phyloP scores from a whole-genome alignment of 352 stramenopile species.

The Phytophthora brassicae region DNA sequence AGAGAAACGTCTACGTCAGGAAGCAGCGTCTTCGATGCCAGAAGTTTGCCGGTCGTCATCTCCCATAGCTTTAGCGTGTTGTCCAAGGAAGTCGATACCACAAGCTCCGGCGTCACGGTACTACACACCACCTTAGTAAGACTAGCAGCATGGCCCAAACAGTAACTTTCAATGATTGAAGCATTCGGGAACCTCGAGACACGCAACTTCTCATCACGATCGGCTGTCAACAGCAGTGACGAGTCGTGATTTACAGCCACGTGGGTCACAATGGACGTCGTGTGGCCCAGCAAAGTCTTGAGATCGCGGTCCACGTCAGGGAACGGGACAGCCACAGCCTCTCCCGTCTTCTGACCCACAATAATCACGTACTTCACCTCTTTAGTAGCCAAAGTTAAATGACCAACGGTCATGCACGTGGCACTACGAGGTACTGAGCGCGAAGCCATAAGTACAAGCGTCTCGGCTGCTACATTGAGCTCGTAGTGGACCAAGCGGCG shows the following conservation, averaged over 20 bases:
- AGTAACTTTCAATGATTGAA: conserved; percentile 81
- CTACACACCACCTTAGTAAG: conserved; percentile 63
- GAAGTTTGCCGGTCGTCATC: conserved; percentile 45
- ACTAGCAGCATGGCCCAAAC: conserved; percentile 71
- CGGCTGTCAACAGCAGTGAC: conserved; percentile 66
- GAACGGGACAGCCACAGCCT: conserved; percentile 79
- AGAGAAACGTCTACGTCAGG: conserved; percentile 28
- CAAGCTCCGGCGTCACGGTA: conserved; percentile 44
- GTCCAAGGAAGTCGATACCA: conserved; percentile 77
- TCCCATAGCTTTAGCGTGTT: conserved; percentile 84
- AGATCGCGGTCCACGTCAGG: conserved; percentile 62
- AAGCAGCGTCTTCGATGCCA: conserved; percentile 58
- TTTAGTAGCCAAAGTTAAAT: conserved; percentile 27
- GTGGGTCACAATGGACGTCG: conserved; percentile 86
- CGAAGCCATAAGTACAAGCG: conserved; percentile 40
- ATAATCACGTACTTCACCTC: conserved; percentile 62
- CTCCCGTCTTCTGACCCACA: conserved; percentile 80
- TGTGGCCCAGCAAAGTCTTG: conserved; percentile 81
- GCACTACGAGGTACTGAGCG: conserved; percentile 66
- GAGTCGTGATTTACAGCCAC: conserved; percentile 58
- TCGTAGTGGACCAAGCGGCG: conserved; percentile 79
- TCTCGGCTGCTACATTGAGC: conserved; percentile 42
- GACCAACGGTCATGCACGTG: conserved; percentile 58
- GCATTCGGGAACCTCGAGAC: conserved; percentile 79
- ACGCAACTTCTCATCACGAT: conserved; percentile 87